A percentile compares a stretch with the other conserved stretches of the same genome.
These are phyloP conservation scores for Rhodamnia rubescens DNA, from an alignment of 345 rosid species.

Conservation along the genomic window DNA sequence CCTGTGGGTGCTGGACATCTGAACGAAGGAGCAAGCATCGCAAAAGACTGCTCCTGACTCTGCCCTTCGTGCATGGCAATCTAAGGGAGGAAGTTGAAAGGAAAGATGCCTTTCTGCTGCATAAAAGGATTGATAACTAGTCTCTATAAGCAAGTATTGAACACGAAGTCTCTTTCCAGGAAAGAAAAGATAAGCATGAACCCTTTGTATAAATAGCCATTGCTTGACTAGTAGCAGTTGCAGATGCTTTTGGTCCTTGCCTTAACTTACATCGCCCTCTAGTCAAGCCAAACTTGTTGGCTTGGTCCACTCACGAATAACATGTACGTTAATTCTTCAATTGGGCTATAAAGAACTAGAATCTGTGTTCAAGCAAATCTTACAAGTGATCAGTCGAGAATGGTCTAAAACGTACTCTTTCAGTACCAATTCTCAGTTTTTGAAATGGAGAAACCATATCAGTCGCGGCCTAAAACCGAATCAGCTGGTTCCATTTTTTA, in stretches of 20 bases:
- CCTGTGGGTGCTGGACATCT: background rate
- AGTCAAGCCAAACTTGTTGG: background rate
- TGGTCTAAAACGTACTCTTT: too few relatives aligned
- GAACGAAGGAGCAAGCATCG: background rate
- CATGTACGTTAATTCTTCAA: background rate
- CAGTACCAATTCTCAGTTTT: too few relatives aligned
- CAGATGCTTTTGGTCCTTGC: background rate
- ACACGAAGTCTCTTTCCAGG: too few relatives aligned
- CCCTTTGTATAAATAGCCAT: too few relatives aligned
- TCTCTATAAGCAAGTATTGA: background rate
- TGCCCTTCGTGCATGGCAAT: background rate
- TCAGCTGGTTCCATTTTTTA: too few relatives aligned
- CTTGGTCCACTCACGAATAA: background rate
- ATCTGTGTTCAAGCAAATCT: background rate
- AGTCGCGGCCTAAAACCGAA: too few relatives aligned
- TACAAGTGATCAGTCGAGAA: too few relatives aligned
- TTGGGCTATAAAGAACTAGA: background rate
- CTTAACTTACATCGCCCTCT: background rate
- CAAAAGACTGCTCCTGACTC: background rate
- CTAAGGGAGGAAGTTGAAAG: background rate
- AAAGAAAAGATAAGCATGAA: too few relatives aligned
- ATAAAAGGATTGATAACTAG: background rate
- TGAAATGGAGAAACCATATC: too few relatives aligned
- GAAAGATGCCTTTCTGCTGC: background rate
- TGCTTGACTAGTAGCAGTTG: too few relatives aligned